Evolutionary conservation across 2,329 filamentous ascomycete genomes (phyloP), one percentile per base, ranked within the genome.

Genomic region (Lachnellula suecica): DNA sequence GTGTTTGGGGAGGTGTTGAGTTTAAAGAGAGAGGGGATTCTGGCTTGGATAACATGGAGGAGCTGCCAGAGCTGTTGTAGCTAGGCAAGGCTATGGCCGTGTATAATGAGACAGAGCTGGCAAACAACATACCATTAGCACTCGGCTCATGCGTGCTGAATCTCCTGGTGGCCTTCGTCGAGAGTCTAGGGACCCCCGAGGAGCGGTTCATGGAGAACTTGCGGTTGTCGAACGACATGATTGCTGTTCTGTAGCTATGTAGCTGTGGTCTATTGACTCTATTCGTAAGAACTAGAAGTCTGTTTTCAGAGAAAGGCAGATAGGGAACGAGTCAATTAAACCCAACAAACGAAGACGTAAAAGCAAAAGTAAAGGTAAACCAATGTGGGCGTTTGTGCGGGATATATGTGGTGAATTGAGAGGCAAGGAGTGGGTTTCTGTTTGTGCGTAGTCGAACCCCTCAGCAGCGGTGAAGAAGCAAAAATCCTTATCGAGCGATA

Each of bases 131-230:
- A 84, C 82, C 82, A 65, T 76, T 83, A 31, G 68, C 62, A 55
- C 75, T 77, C n/a, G 80, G 76, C 62, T 85, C 81, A 55, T 75
- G 76, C 44, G 78, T 74, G 62, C 81, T 85, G 65, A 84, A 85
- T 60, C 82, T 78, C 57, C 82, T 75, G 40, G 70, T 55, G 35
- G 49, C 31, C 38, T 61, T 63, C 5, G 57, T 65, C 34, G 71
- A 67, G 37, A 75, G 72, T 65, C 82, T 78, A 54, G 83, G 83
- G 37, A 79, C 77, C 62, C 83, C 83, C 47, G 83, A 84, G 66
- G 84, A 81, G 65, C 82, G 77, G 71, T 86, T 85, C 72, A 86
- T 85, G 58, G 81, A 84, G 70, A 85, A 85, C 67, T 84, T 84
- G 72, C 83, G 80, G 54, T 76, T 77, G 66, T 73, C 71, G 63